These are phyloP conservation scores for Lactuca sativa DNA, from an alignment of 129 eudicot genomes.

Conservation along the genomic window DNA sequence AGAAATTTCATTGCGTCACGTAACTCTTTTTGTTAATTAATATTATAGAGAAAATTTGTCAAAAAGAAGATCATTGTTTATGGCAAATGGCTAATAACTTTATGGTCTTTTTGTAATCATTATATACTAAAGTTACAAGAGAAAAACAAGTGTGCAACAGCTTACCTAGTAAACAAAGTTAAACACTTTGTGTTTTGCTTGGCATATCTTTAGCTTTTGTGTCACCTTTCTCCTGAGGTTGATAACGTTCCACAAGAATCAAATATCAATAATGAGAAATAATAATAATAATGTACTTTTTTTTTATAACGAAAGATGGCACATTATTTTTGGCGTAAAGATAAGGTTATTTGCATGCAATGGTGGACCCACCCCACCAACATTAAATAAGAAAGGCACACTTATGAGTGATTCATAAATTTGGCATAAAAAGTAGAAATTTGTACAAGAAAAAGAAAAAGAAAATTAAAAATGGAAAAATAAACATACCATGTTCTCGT, in stretches of 20 bases:
- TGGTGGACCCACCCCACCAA: conserved; percentile 22
- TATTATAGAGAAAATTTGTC: neutral
- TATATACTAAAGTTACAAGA: conserved; percentile 7
- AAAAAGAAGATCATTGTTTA: conserved; percentile 9
- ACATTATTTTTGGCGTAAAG: neutral
- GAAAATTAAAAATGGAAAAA: neutral
- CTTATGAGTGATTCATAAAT: conserved; percentile 3
- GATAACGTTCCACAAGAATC: conserved; percentile 12
- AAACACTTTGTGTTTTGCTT: conserved; percentile 38
- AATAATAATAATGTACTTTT: conserved; percentile 7
- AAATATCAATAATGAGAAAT: conserved; percentile 11
- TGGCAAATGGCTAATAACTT: neutral
- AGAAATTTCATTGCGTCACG: neutral
- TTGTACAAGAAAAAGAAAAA: neutral
- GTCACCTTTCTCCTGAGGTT: conserved; percentile 45
- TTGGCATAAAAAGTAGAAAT: neutral
- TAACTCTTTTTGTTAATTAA: neutral
- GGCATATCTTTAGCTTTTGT: conserved; percentile 38
- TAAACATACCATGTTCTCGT: conserved; percentile 57
- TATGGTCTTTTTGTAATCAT: conserved; percentile 15
- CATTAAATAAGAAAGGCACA: conserved; percentile 20
- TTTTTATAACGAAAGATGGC: neutral
- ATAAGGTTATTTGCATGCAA: conserved; percentile 3
- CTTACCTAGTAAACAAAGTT: conserved; percentile 47
- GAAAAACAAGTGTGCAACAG: conserved; percentile 4